Evolutionary conservation across 768 basidiomycete species (phyloP).

Genomic region (Hericium erinaceus): DNA sequence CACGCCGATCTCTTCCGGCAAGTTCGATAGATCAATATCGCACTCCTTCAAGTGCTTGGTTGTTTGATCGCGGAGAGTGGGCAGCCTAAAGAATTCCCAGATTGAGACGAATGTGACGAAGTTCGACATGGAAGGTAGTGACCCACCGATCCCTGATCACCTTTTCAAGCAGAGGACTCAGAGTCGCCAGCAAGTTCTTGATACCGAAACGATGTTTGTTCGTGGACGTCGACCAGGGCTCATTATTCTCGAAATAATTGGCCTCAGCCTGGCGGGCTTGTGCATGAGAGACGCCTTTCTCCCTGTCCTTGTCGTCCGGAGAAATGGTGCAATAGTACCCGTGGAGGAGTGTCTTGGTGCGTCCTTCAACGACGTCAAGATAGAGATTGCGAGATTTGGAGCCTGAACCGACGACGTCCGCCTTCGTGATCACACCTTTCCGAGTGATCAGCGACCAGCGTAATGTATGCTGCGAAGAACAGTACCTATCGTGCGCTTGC

Average conservation of each 20-base stretch:
- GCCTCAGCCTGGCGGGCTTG: constrained; percentile 27
- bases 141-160: constrained; percentile 26
- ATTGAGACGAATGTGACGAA: not conserved
- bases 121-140: not conserved
- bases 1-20: constrained; percentile 23
- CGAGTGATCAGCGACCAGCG: not conserved
- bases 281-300: constrained; percentile 19
- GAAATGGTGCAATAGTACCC: constrained; percentile 39
- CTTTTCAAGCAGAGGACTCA: constrained; percentile 28
- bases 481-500: constrained; percentile 45
- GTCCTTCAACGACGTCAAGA: constrained; percentile 33
- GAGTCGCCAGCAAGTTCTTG: constrained; percentile 22
- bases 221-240: constrained; percentile 27
- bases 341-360: constrained; percentile 26
- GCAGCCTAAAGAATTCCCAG: not conserved
- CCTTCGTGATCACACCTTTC: constrained; percentile 43
- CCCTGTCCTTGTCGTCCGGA: constrained; percentile 28
- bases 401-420: constrained; percentile 30
- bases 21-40: constrained; percentile 15
- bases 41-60: constrained; percentile 19
- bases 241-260: constrained; percentile 25
- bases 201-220: constrained; percentile 28
- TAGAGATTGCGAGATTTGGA: constrained; percentile 26
- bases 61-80: constrained; percentile 22
- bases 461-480: not conserved